Conservation (phyloP, 768 basidiomycete species). For the Boletus reticulatus region DNA sequence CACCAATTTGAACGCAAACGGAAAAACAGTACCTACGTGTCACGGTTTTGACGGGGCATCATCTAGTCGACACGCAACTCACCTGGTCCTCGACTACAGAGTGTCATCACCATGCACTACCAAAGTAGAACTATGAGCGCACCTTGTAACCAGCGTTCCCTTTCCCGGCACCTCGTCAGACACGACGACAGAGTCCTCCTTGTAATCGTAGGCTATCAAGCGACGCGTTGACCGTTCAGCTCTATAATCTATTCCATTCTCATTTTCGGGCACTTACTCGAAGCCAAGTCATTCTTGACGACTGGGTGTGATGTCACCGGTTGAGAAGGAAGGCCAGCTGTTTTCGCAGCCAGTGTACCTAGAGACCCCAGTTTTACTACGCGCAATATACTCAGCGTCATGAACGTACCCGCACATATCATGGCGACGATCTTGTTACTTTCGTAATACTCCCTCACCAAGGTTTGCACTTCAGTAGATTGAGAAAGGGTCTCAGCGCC, state of each 20-base stretch:
- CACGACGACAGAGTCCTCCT: constrained; percentile 69
- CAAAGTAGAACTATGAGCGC: not conserved
- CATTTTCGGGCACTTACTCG: constrained; percentile 35
- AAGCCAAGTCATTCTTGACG: constrained; percentile 57
- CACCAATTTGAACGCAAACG: constrained; percentile 75
- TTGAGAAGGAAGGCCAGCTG: constrained; percentile 57
- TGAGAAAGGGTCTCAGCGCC: constrained; percentile 73
- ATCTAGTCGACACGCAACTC: constrained; percentile 8
- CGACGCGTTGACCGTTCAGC: not conserved
- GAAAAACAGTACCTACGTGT: constrained; percentile 64
- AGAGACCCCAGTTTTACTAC: not conserved
- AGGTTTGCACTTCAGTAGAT: constrained; percentile 54
- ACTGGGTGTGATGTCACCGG: constrained; percentile 78
- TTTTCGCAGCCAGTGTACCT: constrained; percentile 73
- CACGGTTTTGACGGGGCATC: not conserved
- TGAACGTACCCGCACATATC: constrained; percentile 74
- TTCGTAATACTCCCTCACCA: constrained; percentile 53
- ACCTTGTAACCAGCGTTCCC: constrained; percentile 77
- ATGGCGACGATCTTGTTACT: constrained; percentile 58
- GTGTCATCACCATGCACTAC: constrained; percentile 1
- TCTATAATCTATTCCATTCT: not conserved
- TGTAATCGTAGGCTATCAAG: constrained; percentile 65
- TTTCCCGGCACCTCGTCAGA: constrained; percentile 37
- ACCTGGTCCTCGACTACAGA: constrained; percentile 71
- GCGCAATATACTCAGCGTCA: not conserved